Conservation (phyloP, 192 early-diverging fungal species). For the Chytriomyces sp. region DNA sequence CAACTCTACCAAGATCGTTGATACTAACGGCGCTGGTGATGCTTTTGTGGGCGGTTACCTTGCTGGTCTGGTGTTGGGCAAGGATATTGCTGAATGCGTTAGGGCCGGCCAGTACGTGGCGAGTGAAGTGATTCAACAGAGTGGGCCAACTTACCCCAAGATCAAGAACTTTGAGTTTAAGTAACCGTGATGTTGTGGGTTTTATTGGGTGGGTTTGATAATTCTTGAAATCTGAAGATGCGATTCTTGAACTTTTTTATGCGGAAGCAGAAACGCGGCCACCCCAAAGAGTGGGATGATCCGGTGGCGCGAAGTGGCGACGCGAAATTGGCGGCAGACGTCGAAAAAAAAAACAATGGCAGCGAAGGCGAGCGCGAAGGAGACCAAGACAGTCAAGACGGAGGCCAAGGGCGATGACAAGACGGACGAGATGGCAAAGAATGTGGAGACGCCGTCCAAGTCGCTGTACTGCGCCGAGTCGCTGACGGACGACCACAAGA, state of each 20-base stretch:
- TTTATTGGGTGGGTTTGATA: no score
- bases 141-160: constrained; percentile 56
- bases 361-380: no score
- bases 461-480: neutral
- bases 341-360: no score
- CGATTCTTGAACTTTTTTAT: no score
- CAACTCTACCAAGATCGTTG: constrained; percentile 80
- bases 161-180: constrained; percentile 28
- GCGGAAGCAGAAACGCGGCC: no score
- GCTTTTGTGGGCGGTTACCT: constrained; percentile 95
- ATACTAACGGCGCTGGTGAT: constrained; percentile 98
- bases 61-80: constrained; percentile 77
- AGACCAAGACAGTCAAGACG: no score
- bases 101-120: constrained; percentile 92
- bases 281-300: no score
- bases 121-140: constrained; percentile 75
- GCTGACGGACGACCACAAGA: neutral
- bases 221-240: no score
- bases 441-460: no score
- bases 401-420: neutral
- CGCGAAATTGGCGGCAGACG: no score
- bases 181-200: neutral
- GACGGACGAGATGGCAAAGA: no score
- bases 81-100: constrained; percentile 66
- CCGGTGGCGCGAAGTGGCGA: no score